These are phyloP conservation scores for Mycena galopus DNA, from an alignment of 768 basidiomycete species.

Conservation along the genomic window DNA sequence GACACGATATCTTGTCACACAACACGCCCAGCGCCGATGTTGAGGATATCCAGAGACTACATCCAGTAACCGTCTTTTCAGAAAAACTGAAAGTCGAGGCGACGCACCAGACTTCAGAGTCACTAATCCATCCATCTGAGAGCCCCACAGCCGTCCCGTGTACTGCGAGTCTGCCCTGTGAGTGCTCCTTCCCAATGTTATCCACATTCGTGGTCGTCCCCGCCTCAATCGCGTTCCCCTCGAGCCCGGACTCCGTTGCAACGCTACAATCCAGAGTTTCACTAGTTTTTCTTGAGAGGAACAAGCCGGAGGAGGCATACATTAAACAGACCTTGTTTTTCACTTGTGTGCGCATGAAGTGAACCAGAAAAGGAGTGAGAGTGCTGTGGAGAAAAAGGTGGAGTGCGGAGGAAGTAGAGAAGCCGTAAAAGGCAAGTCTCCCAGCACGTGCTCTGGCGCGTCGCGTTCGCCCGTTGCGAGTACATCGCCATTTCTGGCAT, in stretches of 20 bases:
- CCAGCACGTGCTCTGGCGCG: no score
- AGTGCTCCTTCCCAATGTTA: slow-evolving; percentile 81
- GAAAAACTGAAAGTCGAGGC: background rate
- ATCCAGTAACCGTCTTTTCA: background rate
- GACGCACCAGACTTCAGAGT: slow-evolving; percentile 92
- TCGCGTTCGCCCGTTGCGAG: no score
- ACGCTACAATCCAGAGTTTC: no score
- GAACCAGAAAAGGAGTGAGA: no score
- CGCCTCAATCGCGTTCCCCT: slow-evolving; percentile 91
- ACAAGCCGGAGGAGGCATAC: no score
- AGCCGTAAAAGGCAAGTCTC: no score
- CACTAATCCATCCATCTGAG: slow-evolving; percentile 96
- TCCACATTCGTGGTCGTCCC: slow-evolving; percentile 93
- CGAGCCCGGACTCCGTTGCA: slow-evolving; percentile 57
- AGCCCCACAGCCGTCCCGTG: slow-evolving; percentile 95
- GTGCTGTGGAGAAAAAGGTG: no score
- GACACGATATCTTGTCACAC: slow-evolving; percentile 97
- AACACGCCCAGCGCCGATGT: slow-evolving; percentile 94
- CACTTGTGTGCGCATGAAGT: slow-evolving; percentile 50
- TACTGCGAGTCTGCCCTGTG: slow-evolving; percentile 79
- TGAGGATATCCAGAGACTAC: slow-evolving; percentile 66
- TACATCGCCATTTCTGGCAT: no score
- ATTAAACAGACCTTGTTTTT: slow-evolving; percentile 91
- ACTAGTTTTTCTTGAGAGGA: no score
- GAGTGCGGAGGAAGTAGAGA: no score